Base-by-base conservation (phyloP, 495 filamentous ascomycete genomes). In the Podospora anserina region DNA sequence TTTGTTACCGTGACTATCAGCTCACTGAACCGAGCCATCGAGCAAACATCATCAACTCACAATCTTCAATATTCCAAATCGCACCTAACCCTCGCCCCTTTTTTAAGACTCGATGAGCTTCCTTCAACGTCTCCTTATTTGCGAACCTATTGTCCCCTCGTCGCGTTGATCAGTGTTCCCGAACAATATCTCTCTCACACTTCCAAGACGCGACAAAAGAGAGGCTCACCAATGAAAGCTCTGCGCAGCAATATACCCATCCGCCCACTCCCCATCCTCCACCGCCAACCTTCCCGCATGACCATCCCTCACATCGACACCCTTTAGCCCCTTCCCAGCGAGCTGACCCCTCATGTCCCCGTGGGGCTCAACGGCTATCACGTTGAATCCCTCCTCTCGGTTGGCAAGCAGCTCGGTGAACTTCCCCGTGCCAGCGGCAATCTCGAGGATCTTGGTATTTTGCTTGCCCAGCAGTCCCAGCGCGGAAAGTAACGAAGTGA, bases 31-130 rank as follows among this genome's bases (percentile, higher is more conserved):
- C 3, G 30, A 7, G 7, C 4, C 30, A 49, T 13, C 5, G 20
- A 11, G n/a, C 9, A 20, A 26, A 58, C 18, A 58, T 20, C 56
- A 20, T 20, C 16, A 58, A 28, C 82, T 69, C 66, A 88, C 86
- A 90, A 66, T 89, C 88, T 75, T 90, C 88, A 60, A 87, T 76
- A 61, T 90, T 89, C 85, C 88, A 91, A 19, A 91, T 86, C 75
- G 89, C 79, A 4, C 84, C 88, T 15, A 91, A 77, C 1, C 73
- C 73, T 20, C 82, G 85, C 18, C 80, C 80, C 0, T 83, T 82
- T 27, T 74, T 80, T 32, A 91, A 72, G 0, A 87, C 82, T 54
- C 87, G 83, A 66, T 88, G 80, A 6, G 91, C 87, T 58, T 88
- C 84, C 53, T 80, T 78, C 27, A 91, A 76, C 4, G 88, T 75